These are phyloP conservation scores for Takashimella koratensis DNA, from an alignment of 1,284 basidiomycete genomes.

Conservation along the genomic window DNA sequence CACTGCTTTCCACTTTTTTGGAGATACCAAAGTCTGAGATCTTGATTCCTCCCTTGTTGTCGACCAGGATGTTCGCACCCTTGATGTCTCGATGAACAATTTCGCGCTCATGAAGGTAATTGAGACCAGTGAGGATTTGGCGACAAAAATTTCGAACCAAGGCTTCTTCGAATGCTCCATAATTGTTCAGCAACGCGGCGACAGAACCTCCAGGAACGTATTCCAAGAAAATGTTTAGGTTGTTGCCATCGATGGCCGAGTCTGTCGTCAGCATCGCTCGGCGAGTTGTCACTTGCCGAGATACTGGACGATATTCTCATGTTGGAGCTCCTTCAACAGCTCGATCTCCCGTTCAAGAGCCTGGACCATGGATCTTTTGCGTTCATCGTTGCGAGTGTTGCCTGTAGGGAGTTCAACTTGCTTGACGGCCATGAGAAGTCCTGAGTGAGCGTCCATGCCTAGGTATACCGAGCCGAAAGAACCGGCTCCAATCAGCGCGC, in stretches of 20 bases:
- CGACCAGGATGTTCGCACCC: conserved; percentile 95
- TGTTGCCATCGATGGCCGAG: conserved; percentile 80
- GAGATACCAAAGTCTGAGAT: conserved; percentile 99
- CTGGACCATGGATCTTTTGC: conserved; percentile 90
- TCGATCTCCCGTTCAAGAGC: conserved; percentile 96
- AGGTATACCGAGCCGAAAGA: conserved; percentile 95
- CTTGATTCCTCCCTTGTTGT: conserved; percentile 98
- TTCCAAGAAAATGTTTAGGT: conserved; percentile 96
- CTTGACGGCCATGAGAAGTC: conserved; percentile 97
- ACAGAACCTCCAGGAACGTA: conserved; percentile 98
- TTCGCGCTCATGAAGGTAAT: conserved; percentile 95
- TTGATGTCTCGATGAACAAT: conserved; percentile 99
- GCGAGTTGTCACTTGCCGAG: conserved; percentile 60
- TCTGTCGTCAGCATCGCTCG: conserved; percentile 53
- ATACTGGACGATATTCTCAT: conserved; percentile 98
- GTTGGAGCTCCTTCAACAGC: conserved; percentile 87
- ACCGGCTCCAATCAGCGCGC: conserved; percentile 93
- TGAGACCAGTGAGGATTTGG: conserved; percentile 87
- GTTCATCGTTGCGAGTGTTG: conserved; percentile 81
- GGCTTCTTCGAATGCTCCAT: conserved; percentile 94
- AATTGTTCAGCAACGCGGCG: conserved; percentile 83
- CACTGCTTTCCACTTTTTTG: conserved; percentile 94
- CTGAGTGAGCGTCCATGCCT: conserved; percentile 92
- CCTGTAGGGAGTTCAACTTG: conserved; percentile 93
- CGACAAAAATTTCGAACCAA: conserved; percentile 91